Percentiles rank a stretch among this genome's conserved stretches.
Evolutionary conservation across 176 grass and related monocot species (phyloP).

Genomic region (Carex pumila): DNA sequence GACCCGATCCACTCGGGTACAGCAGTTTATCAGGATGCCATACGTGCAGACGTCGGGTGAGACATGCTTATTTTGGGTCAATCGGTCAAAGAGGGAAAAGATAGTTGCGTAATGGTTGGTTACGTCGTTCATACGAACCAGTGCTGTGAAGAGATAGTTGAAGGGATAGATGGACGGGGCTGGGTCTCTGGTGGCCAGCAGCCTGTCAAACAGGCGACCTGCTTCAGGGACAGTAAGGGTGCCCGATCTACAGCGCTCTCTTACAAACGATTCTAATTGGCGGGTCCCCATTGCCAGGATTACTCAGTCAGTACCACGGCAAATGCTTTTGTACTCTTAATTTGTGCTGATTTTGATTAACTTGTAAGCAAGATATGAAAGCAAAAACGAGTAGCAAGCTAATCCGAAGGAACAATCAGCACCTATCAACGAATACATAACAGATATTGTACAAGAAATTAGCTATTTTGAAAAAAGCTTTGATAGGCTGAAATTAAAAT

Average conservation of each 20-base stretch:
- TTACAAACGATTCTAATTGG: background rate
- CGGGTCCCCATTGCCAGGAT: background rate
- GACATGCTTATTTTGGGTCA: background rate
- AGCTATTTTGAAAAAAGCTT: no score
- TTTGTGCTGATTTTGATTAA: background rate
- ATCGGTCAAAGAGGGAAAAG: background rate
- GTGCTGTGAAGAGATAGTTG: background rate
- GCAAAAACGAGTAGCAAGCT: no score
- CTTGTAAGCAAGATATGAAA: no score
- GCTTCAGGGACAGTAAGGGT: background rate
- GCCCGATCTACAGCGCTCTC: background rate
- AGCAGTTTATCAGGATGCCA: background rate
- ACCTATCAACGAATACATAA: background rate
- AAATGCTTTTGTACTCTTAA: background rate
- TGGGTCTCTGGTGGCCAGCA: background rate
- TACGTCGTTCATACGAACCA: background rate
- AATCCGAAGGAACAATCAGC: no score
- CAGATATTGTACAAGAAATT: no score
- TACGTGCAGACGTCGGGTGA: background rate
- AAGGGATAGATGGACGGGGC: background rate
- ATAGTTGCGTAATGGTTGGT: background rate
- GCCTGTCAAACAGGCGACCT: background rate
- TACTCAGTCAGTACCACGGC: background rate
- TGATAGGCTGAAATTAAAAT: no score
- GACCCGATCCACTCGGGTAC: background rate